Percentiles rank a stretch among this genome's conserved stretches.
Conservation (phyloP, 306 rosid species). For the Herpetospermum pedunculosum region DNA sequence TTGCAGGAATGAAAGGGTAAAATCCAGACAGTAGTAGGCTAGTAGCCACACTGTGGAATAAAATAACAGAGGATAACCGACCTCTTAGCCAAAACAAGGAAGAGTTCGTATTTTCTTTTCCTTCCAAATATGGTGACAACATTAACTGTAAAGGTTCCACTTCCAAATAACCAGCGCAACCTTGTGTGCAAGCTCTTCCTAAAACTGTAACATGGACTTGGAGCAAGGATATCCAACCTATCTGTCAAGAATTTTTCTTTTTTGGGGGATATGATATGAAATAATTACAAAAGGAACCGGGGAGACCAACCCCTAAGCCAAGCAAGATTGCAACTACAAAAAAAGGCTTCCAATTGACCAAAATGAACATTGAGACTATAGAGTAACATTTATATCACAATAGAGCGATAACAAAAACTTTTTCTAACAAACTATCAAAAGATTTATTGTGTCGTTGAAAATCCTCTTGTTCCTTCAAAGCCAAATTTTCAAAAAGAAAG, state of each 20-base stretch:
- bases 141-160: neutral
- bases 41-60: neutral
- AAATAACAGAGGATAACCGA: neutral
- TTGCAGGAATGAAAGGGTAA: neutral
- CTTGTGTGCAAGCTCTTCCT: neutral
- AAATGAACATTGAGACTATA: neutral
- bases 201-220: neutral
- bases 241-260: neutral
- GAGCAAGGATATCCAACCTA: neutral
- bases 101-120: neutral
- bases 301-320: neutral
- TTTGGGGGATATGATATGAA: neutral
- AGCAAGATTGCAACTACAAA: neutral
- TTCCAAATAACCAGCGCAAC: neutral
- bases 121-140: neutral
- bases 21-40: neutral
- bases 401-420: neutral
- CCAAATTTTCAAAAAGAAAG: neutral
- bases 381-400: neutral
- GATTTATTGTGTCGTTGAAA: neutral
- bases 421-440: neutral
- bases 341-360: neutral
- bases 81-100: neutral
- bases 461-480: neutral
- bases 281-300: neutral